These are phyloP conservation scores for Blastomyces gilchristii DNA, from an alignment of 2,329 filamentous ascomycete species.

Conservation along the genomic window DNA sequence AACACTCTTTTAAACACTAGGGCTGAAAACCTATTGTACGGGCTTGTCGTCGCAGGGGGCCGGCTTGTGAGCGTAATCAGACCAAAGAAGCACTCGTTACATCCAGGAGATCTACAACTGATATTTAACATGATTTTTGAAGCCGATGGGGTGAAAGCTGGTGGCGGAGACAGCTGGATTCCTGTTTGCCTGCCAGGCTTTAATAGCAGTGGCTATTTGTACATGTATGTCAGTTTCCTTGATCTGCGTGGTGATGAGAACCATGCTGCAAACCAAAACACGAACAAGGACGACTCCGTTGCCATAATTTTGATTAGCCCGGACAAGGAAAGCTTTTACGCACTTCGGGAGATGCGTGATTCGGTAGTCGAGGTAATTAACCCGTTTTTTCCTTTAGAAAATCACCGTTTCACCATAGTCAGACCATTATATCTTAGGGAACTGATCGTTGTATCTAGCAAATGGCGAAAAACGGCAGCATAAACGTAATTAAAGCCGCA, in stretches of 20 bases:
- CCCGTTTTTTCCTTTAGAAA: neutral
- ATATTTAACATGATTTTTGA: constrained; percentile 99
- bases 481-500: constrained; percentile 63
- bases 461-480: constrained; percentile 63
- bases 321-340: constrained; percentile 88
- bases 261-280: constrained; percentile 33
- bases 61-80: constrained; percentile 89
- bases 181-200: constrained; percentile 92
- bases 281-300: constrained; percentile 56
- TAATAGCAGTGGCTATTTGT: constrained; percentile 91
- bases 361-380: constrained; percentile 45
- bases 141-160: constrained; percentile 80
- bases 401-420: neutral
- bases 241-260: constrained; percentile 45
- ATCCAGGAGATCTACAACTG: constrained; percentile 87
- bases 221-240: constrained; percentile 98
- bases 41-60: constrained; percentile 83
- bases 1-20: constrained; percentile 72
- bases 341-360: constrained; percentile 63
- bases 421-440: neutral
- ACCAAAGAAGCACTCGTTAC: constrained; percentile 87
- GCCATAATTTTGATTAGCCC: constrained; percentile 87
- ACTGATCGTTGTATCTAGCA: constrained; percentile 39
- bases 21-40: constrained; percentile 73
- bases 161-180: constrained; percentile 95